These are phyloP conservation scores for Astrocystis sublimbata DNA, from an alignment of 495 filamentous ascomycete species.

Conservation along the genomic window DNA sequence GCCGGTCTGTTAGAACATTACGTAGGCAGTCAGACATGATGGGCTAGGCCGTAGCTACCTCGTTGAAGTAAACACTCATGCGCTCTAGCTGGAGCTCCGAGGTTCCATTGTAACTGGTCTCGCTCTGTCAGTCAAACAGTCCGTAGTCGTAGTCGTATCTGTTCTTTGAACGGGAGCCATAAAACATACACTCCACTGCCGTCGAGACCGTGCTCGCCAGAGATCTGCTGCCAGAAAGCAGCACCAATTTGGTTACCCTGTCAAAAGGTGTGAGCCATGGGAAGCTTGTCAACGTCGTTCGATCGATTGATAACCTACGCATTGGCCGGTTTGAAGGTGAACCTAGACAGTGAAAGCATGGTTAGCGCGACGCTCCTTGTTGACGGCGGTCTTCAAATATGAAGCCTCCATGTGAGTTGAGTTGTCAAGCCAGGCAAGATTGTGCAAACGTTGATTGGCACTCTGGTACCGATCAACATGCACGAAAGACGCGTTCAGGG, in stretches of 20 bases:
- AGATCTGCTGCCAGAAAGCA: slow-evolving; percentile 99
- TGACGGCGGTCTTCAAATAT: no score
- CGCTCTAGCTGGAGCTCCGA: slow-evolving; percentile 99
- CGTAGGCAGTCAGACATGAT: neutral
- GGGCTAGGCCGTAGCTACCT: slow-evolving; percentile 59
- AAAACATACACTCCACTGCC: slow-evolving; percentile 69
- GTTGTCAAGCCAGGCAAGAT: neutral
- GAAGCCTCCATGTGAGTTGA: no score
- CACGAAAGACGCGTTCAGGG: slow-evolving; percentile 65
- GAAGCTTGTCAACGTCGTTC: slow-evolving; percentile 26
- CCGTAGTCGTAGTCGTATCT: neutral
- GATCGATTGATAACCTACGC: slow-evolving; percentile 65
- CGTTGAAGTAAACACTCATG: slow-evolving; percentile 99
- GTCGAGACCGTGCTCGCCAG: slow-evolving; percentile 98
- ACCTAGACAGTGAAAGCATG: slow-evolving; percentile 59
- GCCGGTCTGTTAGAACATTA: neutral
- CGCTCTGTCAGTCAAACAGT: slow-evolving; percentile 33
- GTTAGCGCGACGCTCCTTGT: slow-evolving; percentile 36
- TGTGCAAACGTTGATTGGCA: no score
- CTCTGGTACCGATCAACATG: slow-evolving; percentile 28
- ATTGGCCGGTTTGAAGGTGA: slow-evolving; percentile 99
- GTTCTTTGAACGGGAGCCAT: neutral
- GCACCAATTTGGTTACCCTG: slow-evolving; percentile 99
- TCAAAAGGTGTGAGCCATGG: slow-evolving; percentile 35
- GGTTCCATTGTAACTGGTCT: slow-evolving; percentile 87